Base-by-base conservation (phyloP, 108 stramenopile species). In the Aurantiochytrium sp. region DNA sequence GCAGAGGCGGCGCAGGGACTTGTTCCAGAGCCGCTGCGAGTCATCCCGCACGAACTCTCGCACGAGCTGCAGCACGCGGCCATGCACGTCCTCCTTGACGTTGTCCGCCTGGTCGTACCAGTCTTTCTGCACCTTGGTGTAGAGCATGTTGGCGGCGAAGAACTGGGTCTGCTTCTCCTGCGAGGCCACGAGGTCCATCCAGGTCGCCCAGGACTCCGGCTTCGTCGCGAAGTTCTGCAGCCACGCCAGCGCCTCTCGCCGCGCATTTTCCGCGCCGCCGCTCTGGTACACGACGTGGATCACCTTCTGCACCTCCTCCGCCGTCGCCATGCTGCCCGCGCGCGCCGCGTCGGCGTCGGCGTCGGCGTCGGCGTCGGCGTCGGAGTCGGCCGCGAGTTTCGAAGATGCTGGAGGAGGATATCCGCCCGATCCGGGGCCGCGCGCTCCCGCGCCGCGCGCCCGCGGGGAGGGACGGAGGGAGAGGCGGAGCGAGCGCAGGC, bases 71-170 rank as follows among this genome's bases (percentile, higher is more conserved):
- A 81, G 45, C 50, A 81, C 30, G n/a, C 45, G 39, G 21, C n/a
- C 42, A 48, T 81, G 73, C 19, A 81, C 27, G 27, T 81, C 73
- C 17, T 81, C 19, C 45, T 81, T 81, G 42, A 48, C n/a, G 39
- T 12, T n/a, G 30, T 81, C 73, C 12, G 73, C 10, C 24, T 81
- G 73, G 32, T 81, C 73, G 30, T 48, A 81, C 73, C 73, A 81
- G n/a, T 81, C 73, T 24, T 48, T 41, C 73, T 81, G 42, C 12
- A 81, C 73, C 39, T 81, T 81, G 12, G 73, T 27, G 73, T 81
- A 48, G 30, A 81, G 36, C 42, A 81, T 81, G 19, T 41, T 81
- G 12, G 73, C 39, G 6, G 73, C 73, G 24, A 48, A 81, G 45
- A 81, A 81, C 39, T 81, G 73, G 19, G 45, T 48, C 24, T 81